These are phyloP conservation scores for Crithidia thermophila DNA, from an alignment of 208 protist genomes.

Conservation along the genomic window DNA sequence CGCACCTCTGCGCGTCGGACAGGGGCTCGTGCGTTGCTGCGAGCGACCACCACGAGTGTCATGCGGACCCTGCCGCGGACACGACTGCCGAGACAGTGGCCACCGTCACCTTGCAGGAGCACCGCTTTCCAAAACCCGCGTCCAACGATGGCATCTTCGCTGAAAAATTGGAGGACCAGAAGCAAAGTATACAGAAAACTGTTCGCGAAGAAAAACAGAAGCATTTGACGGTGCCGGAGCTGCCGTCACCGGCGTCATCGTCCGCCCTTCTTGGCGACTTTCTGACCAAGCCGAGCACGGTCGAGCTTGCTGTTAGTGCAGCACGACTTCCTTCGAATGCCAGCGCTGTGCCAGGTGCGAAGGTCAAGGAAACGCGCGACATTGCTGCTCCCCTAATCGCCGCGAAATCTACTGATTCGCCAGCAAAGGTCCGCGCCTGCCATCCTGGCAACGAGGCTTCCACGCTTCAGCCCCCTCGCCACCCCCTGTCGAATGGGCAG, in stretches of 20 bases:
- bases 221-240: neutral
- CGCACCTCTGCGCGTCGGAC: slow-evolving; percentile 9
- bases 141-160: neutral
- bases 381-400: too few species aligned
- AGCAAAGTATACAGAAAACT: too few species aligned
- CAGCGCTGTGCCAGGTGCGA: too few species aligned
- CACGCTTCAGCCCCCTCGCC: neutral
- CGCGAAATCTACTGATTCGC: too few species aligned
- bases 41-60: too few species aligned
- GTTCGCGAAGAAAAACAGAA: too few species aligned
- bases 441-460: neutral
- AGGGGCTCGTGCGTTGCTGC: neutral
- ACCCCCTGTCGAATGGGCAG: neutral
- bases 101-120: slow-evolving; percentile 5
- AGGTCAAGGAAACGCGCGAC: too few species aligned
- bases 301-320: too few species aligned
- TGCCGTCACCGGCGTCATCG: neutral
- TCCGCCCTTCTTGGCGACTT: neutral
- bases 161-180: neutral
- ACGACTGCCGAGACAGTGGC: neutral
- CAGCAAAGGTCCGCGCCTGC: too few species aligned
- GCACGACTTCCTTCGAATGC: too few species aligned
- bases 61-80: too few species aligned
- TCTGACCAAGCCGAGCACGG: too few species aligned
- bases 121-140: neutral